Base-by-base conservation (phyloP, 2,329 filamentous ascomycete species). In the Ilyonectria sp. region DNA sequence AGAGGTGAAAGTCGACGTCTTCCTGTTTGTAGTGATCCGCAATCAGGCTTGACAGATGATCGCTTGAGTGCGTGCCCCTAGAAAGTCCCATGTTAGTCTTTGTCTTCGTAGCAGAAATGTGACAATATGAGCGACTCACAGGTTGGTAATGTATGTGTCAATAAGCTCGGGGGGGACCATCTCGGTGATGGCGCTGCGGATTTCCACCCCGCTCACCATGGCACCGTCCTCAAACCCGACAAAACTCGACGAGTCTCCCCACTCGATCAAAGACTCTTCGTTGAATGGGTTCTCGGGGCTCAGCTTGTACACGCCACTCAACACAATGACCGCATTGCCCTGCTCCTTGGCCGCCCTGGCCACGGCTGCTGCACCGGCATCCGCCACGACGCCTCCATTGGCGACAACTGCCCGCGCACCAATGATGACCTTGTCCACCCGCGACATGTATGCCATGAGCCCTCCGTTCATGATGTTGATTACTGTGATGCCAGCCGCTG, bases 371-470 rank as follows among this genome's bases (percentile, higher is more conserved):
- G 93, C 93, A n/a, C 96, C 96, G 6, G 93, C 91, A 46, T 94
- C 92, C 19, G 94, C 93, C 31, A 98, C 87, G 29, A 97, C 89
- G 7, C 93, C 93, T 58, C 96, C 96, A 75, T 97, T 96, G 56
- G 94, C 93, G 52, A 97, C 90, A 31, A 99, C 93, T 4, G 93
- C 92, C 76, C 95, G 92, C 6, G 95, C 95, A 13, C 93, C 92
- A 7, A 99, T 86, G 55, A 99, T 93, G 68, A 99, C 95, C 83
- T 98, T 98, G 86, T 95, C 97, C 74, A 98, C 94, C 67, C 93
- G 91, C 9, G 95, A 93, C 93, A 99, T 98, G 76, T 98, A 93
- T 1, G 95, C 94, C 83, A 95, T 97, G 60, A 97, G 88, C 10
- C 94, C 93, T 8, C 91, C 92, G 80, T 97, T 95, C 49, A 94